Conservation (phyloP, 768 basidiomycete genomes). For the Clitopilus hobsonii region DNA sequence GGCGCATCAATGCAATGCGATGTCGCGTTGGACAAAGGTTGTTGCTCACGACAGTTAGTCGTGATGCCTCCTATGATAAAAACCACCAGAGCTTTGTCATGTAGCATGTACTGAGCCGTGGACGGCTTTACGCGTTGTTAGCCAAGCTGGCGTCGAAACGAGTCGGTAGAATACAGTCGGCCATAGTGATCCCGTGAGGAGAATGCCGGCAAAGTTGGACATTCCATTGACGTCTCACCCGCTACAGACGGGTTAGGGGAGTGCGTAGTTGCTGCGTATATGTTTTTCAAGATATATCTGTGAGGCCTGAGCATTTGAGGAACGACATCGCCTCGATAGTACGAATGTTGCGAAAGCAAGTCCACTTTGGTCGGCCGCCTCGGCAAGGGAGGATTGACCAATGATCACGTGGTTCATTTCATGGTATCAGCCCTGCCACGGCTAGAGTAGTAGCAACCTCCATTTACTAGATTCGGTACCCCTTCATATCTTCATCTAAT, state of each 20-base stretch:
- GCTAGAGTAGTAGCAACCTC: neutral
- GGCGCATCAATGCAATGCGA: neutral
- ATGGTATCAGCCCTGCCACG: neutral
- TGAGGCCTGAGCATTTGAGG: no score
- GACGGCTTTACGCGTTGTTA: neutral
- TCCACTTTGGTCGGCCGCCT: neutral
- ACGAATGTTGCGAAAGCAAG: neutral
- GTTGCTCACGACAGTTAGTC: neutral
- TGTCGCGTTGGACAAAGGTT: neutral
- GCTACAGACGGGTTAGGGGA: no score
- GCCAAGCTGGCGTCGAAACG: neutral
- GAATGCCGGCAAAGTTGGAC: neutral
- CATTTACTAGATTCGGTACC: neutral
- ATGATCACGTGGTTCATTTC: neutral
- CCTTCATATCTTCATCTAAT: slow-evolving; percentile 14
- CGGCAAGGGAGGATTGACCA: neutral
- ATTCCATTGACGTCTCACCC: neutral
- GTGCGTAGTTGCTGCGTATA: no score
- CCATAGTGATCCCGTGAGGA: neutral
- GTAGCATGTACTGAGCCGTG: neutral
- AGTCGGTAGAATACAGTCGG: neutral
- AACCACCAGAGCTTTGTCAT: neutral
- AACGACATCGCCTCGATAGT: no score
- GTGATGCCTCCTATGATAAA: neutral
- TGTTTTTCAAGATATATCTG: no score